These are phyloP conservation scores for Carex arenaria DNA, from an alignment of 202 grass and related monocot genomes.

Conservation along the genomic window DNA sequence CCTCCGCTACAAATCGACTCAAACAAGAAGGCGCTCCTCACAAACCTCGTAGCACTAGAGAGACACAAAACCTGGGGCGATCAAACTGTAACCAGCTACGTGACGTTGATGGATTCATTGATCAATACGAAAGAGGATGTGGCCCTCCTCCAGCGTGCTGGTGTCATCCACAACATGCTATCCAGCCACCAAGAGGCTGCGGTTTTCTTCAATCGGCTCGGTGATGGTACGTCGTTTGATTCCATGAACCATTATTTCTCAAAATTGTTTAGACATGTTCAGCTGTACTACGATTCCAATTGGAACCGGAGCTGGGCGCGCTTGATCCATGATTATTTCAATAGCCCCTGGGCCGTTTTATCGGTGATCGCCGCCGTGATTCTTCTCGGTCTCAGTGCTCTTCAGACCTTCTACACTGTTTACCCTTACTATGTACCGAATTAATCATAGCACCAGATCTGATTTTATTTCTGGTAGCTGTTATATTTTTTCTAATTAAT, in stretches of 20 bases:
- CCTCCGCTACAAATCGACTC: constrained; percentile 14
- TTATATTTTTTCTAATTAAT: neutral
- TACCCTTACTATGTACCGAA: constrained; percentile 6
- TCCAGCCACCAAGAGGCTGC: neutral
- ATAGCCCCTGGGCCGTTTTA: constrained; percentile 29
- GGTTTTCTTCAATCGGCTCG: constrained; percentile 28
- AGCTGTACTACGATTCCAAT: neutral
- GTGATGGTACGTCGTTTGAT: neutral
- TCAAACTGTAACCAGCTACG: neutral
- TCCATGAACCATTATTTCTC: neutral
- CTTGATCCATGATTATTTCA: constrained; percentile 32
- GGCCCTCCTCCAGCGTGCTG: neutral
- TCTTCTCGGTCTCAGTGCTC: constrained; percentile 16
- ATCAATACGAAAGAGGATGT: constrained; percentile 14
- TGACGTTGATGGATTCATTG: constrained; percentile 26
- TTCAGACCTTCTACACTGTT: constrained; percentile 32
- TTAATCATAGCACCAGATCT: neutral
- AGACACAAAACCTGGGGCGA: neutral
- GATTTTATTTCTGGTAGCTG: neutral
- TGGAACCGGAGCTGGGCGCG: neutral
- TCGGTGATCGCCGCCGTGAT: constrained; percentile 24
- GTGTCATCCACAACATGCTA: constrained; percentile 23
- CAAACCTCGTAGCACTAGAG: constrained; percentile 45
- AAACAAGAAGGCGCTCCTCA: constrained; percentile 13
- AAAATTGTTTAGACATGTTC: neutral